Conservation (phyloP, 2,329 filamentous ascomycete genomes). For the Phialophora macrospora region DNA sequence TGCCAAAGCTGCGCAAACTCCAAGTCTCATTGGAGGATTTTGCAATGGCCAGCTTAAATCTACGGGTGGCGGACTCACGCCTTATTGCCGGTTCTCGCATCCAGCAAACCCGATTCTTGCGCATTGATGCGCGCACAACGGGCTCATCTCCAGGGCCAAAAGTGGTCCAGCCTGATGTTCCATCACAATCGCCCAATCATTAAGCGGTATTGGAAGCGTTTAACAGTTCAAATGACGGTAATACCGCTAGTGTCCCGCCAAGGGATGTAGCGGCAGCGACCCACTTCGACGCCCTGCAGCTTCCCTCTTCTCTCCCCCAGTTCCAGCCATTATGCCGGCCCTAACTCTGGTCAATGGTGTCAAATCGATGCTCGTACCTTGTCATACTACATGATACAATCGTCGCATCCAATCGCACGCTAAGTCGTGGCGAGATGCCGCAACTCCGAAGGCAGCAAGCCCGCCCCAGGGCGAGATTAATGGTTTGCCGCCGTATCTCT, state of each 20-base stretch:
- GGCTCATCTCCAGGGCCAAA: neutral
- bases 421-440: neutral
- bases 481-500: neutral
- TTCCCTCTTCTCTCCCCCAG: neutral
- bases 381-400: neutral
- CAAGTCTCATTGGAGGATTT: neutral
- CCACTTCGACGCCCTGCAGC: neutral
- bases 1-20: neutral
- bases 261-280: neutral
- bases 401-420: neutral
- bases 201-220: neutral
- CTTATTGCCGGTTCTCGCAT: neutral
- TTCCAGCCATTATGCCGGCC: neutral
- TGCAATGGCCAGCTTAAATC: neutral
- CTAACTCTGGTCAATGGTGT: neutral
- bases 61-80: neutral
- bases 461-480: neutral
- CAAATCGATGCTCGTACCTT: neutral
- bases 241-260: neutral
- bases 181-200: neutral
- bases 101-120: neutral
- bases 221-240: neutral
- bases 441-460: neutral
- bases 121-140: neutral
- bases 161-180: neutral